Conservation (phyloP, 2,329 filamentous ascomycete genomes). For the Colletotrichum sp. region DNA sequence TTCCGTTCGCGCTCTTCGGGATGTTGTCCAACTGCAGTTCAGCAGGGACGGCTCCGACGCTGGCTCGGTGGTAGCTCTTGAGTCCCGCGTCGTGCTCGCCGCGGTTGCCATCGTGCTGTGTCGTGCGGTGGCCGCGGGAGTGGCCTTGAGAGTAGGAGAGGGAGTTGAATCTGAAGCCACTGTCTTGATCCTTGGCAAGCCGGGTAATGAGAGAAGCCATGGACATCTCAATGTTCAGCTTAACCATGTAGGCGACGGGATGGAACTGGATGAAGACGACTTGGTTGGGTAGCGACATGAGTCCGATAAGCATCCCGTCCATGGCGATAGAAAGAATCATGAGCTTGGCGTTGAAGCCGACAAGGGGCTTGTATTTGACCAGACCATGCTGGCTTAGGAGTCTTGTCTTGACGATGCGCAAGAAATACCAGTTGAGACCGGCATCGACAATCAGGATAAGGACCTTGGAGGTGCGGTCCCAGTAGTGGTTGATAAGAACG, state of each 20-base stretch:
- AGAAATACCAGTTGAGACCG: slow-evolving; percentile 57
- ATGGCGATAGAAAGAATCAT: slow-evolving; percentile 54
- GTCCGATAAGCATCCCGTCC: slow-evolving; percentile 44
- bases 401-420: slow-evolving; percentile 48
- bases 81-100: neutral
- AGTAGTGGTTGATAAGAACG: slow-evolving; percentile 51
- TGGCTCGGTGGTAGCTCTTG: neutral
- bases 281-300: slow-evolving; percentile 37
- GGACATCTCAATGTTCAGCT: slow-evolving; percentile 59
- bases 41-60: neutral
- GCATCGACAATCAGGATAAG: slow-evolving; percentile 56
- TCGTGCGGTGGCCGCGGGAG: neutral
- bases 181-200: slow-evolving; percentile 16
- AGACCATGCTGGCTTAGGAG: slow-evolving; percentile 51
- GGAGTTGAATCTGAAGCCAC: slow-evolving; percentile 4
- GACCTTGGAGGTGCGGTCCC: slow-evolving; percentile 58
- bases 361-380: slow-evolving; percentile 54
- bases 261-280: slow-evolving; percentile 54
- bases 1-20: neutral
- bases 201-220: slow-evolving; percentile 57
- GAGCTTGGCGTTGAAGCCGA: slow-evolving; percentile 54
- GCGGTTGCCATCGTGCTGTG: neutral
- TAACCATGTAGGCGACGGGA: slow-evolving; percentile 57
- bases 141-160: slow-evolving; percentile 4
- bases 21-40: neutral